Evolutionary conservation across 495 filamentous ascomycete genomes (phyloP), one percentile per base, ranked within the genome.

Genomic region (Penicillium daleae): DNA sequence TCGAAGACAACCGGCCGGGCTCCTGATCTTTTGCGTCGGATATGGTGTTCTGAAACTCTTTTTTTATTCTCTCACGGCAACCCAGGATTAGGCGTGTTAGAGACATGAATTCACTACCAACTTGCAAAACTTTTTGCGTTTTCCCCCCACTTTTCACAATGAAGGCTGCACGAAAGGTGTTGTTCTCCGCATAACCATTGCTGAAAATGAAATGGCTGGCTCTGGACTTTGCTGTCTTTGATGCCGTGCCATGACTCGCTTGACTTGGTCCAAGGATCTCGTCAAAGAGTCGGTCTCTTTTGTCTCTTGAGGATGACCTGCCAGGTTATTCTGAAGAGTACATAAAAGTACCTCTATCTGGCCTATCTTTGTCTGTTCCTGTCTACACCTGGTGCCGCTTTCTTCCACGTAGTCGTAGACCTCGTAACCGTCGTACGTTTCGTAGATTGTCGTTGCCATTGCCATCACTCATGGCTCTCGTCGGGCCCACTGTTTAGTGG

Each of bases 121-220:
- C 63, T 64, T 75, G 71, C 67, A 71, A 67, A 66, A 73, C 6
- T 12, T 24, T 51, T 51, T 64, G 67, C 73, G 73, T 62, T 60
- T 68, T 58, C 74, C 67, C 63, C 70, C 73, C 63, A 69, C 73
- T 78, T 79, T 81, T 78, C 74, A 73, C 78, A 77, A 81, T 81
- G 77, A 76, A 77, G 78, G 78, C 77, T 78, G 72, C 78, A 80
- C 78, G 52, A 70, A 70, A 66, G 75, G 78, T 80, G 78, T 75
- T 77, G 74, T 73, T 75, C 67, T 74, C 77, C 78, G 78, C 76
- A 76, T 80, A 80, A 80, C 74, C 75, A 80, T 80, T 80, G 78
- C 66, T 78, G 75, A 78, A 80, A 78, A 72, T n/a, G 74, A 69
- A 52, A 31, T 67, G 63, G 63, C 60, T 57, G 69, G 48, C 56